These are phyloP conservation scores for Fusarium compactum DNA, from an alignment of 2,329 filamentous ascomycete species.

Conservation along the genomic window DNA sequence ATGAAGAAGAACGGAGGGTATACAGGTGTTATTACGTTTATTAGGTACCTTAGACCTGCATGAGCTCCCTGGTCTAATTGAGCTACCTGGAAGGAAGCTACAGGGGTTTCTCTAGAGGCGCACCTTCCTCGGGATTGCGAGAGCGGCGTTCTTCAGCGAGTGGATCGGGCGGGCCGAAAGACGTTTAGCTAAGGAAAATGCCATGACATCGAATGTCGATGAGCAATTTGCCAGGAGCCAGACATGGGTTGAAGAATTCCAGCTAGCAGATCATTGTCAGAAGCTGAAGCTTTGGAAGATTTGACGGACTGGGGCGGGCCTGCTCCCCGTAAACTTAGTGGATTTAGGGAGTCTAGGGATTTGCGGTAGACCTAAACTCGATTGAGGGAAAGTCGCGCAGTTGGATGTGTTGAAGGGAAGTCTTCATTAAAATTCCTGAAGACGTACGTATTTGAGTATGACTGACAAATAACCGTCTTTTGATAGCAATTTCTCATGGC, in stretches of 20 bases:
- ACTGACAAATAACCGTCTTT: background rate
- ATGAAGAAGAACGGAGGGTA: conserved; percentile 1
- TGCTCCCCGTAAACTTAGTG: conserved; percentile 15
- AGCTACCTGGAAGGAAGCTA: background rate
- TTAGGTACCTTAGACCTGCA: conserved; percentile 4
- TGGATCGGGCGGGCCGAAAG: conserved; percentile 1
- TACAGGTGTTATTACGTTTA: conserved; percentile 23
- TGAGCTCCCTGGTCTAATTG: background rate
- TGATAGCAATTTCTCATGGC: background rate
- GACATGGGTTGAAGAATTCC: background rate
- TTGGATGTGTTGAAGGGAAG: background rate
- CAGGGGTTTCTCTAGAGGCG: background rate
- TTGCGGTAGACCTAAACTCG: conserved; percentile 24
- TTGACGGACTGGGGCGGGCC: conserved; percentile 2
- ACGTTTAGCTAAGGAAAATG: conserved; percentile 1
- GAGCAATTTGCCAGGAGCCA: background rate
- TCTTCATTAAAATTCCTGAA: background rate
- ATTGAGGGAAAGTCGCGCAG: conserved; percentile 20
- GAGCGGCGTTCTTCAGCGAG: conserved; percentile 2
- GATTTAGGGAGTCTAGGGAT: background rate
- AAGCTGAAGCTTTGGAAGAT: background rate
- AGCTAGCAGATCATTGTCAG: background rate
- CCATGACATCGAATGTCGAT: background rate
- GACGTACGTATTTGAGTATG: too few species aligned
- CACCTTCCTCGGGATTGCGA: background rate